A percentile compares a stretch with the other conserved stretches of the same genome.
Evolutionary conservation across 441 rosid species (phyloP).

Genomic region (Lepidium campestre): DNA sequence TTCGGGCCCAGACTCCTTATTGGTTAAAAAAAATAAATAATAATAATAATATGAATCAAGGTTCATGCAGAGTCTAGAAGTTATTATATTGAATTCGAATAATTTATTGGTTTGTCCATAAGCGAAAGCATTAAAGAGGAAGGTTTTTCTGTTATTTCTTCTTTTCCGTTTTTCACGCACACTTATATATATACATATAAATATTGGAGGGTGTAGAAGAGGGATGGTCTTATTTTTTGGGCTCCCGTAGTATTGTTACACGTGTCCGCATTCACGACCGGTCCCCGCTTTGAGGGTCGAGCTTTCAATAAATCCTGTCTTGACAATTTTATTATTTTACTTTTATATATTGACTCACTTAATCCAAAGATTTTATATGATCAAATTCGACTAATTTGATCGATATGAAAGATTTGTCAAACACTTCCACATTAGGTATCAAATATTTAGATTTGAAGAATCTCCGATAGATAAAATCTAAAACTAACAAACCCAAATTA

Average conservation of each 20-base stretch:
- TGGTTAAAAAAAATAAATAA: too few species aligned
- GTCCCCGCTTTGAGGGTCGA: constrained; percentile 36
- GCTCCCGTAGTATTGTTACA: constrained; percentile 6
- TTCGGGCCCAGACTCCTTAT: too few species aligned
- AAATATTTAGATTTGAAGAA: too few species aligned
- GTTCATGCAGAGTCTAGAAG: constrained; percentile 8
- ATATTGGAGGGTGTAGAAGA: neutral
- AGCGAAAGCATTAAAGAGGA: neutral
- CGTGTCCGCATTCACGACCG: constrained; percentile 12
- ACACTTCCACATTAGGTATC: too few species aligned
- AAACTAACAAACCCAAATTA: too few species aligned
- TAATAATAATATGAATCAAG: too few species aligned
- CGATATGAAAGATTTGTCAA: too few species aligned
- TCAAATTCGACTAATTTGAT: too few species aligned
- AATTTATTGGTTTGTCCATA: constrained; percentile 10
- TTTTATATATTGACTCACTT: neutral
- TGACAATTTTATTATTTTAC: neutral
- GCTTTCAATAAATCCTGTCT: constrained; percentile 5
- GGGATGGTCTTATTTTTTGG: constrained; percentile 6
- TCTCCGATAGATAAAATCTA: too few species aligned
- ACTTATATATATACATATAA: neutral
- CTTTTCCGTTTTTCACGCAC: neutral
- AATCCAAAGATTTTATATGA: too few species aligned
- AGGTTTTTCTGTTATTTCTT: constrained; percentile 15
- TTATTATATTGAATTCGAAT: neutral